Percentiles rank a stretch among this genome's conserved stretches.
Conservation (phyloP, 78 protist genomes). For the Diacronema lutheri region DNA sequence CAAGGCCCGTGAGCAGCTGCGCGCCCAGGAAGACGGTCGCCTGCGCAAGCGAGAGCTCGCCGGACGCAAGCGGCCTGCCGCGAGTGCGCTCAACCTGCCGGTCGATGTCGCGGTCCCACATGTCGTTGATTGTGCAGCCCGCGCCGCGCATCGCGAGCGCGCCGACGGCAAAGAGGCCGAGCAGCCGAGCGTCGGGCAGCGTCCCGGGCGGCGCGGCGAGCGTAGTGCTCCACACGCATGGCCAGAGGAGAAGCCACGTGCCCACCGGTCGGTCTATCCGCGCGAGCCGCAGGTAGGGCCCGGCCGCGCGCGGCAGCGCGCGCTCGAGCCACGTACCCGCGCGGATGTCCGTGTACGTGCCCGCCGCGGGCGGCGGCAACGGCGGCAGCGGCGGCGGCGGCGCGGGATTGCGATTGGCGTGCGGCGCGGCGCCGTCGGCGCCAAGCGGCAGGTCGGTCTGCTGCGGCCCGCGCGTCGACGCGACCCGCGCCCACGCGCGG, state of each 20-base stretch:
- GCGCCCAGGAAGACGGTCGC: constrained; percentile 54
- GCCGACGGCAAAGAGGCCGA: constrained; percentile 63
- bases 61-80: constrained; percentile 80
- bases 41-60: background rate
- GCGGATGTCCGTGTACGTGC: too few relatives aligned
- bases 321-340: background rate
- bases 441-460: too few relatives aligned
- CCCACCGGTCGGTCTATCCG: constrained; percentile 62
- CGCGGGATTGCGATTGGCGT: too few relatives aligned
- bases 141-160: constrained; percentile 89
- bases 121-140: constrained; percentile 88
- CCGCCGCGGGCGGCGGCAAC: too few relatives aligned
- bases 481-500: too few relatives aligned
- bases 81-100: constrained; percentile 75
- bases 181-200: background rate
- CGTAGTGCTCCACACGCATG: constrained; percentile 54
- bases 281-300: constrained; percentile 40
- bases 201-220: constrained; percentile 14
- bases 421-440: too few relatives aligned
- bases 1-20: constrained; percentile 46
- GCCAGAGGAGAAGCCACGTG: constrained; percentile 57
- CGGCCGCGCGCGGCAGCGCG: background rate
- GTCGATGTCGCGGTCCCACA: constrained; percentile 84
- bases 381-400: too few relatives aligned
- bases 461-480: too few relatives aligned